Evolutionary conservation across 306 rosid genomes (phyloP).

Genomic region (Castanea crenata): DNA sequence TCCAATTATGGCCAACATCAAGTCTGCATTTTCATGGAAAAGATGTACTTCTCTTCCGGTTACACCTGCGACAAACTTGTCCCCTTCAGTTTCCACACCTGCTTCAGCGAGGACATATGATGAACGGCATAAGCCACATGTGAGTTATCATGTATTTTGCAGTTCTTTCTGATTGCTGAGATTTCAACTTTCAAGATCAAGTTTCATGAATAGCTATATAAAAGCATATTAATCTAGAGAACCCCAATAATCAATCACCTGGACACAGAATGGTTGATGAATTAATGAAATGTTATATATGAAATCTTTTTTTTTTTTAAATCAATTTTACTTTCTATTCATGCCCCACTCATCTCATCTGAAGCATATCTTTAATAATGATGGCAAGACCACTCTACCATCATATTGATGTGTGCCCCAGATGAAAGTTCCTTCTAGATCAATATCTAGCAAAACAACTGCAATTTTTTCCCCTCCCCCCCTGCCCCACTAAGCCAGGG

Average conservation of each 20-base stretch:
- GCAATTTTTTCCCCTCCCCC: not conserved
- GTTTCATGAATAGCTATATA: not conserved
- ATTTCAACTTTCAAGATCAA: slow-evolving; percentile 12
- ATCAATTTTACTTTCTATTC: not conserved
- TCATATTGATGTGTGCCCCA: slow-evolving; percentile 13
- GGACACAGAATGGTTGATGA: not conserved
- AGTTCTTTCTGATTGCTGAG: slow-evolving; percentile 14
- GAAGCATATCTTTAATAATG: slow-evolving; percentile 9
- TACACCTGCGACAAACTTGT: slow-evolving; percentile 57
- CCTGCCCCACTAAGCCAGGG: too few relatives aligned
- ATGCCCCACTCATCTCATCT: not conserved
- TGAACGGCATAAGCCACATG: slow-evolving; percentile 59
- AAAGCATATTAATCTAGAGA: not conserved
- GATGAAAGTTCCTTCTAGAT: not conserved
- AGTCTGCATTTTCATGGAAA: slow-evolving; percentile 61
- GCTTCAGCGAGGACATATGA: slow-evolving; percentile 61
- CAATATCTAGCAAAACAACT: not conserved
- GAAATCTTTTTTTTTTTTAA: not conserved
- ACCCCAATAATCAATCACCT: not conserved
- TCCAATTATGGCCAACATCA: slow-evolving; percentile 43
- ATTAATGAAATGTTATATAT: not conserved
- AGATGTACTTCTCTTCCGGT: slow-evolving; percentile 89
- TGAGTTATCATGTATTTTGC: slow-evolving; percentile 36
- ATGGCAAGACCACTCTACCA: slow-evolving; percentile 15
- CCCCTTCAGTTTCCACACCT: slow-evolving; percentile 68